Base-by-base conservation (phyloP, 257 asterid genomes). In the Oldenlandia corymbosa region DNA sequence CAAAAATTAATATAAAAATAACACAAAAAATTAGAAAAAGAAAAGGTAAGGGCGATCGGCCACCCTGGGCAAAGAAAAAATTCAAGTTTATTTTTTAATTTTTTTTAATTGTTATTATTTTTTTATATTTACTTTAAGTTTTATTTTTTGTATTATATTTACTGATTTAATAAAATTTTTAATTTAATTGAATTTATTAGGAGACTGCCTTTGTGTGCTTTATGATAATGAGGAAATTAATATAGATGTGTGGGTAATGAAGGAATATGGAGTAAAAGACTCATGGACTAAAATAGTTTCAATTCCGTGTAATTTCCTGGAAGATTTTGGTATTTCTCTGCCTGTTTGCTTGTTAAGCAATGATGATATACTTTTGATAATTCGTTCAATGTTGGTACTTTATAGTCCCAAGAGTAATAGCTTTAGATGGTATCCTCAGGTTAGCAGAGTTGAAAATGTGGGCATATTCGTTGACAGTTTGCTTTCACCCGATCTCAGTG, bases 211-310 rank as follows among this genome's bases (percentile, higher is more conserved):
- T 51, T 75, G 65, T 1, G 80, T 80, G 64, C 71, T 85, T 20
- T 82, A 79, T 71, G 41, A 71, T 50, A 62, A 70, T 64, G 14
- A 20, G 12, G 18, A n/a, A 9, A 49, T 16, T 5, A 30, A 53
- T 32, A 76, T 68, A 0, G 86, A 84, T 61, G 51, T 84, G 66
- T 87, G 90, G 95, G 56, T 74, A 46, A 70, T 79, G 83, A 71
- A 75, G 70, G 64, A 81, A 41, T 75, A 73, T 52, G 76, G 80
- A 21, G 68, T 65, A 4, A 70, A 65, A 13, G 72, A 51, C 20
- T 71, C 70, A 5, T 87, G 88, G 92, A 70, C 69, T n/a, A 84
- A 81, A 54, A 48, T 85, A 57, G 69, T 51, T 39, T 65, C 66
- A 4, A 49, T 84, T 65, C 78, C 82, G 10, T 82, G 68, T 36